Conservation (phyloP, 2,329 filamentous ascomycete species). For the Penicillium digitatum region DNA sequence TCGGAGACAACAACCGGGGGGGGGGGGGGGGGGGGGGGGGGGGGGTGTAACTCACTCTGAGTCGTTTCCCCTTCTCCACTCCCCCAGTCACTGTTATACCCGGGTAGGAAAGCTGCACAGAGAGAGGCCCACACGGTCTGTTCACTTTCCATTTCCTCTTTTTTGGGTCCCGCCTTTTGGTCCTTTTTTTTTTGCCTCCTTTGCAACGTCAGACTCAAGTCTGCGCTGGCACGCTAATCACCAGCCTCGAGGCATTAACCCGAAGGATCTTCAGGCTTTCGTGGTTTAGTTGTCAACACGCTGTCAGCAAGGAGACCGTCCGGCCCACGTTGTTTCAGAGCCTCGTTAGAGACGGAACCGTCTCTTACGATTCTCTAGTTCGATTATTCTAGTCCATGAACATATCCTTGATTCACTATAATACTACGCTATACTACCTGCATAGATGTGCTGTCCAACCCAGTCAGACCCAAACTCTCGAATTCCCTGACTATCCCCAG, state of each 20-base stretch:
- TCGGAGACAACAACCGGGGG: conserved; percentile 39
- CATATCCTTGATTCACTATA: neutral
- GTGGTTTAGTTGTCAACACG: conserved; percentile 4
- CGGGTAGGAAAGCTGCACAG: conserved; percentile 3
- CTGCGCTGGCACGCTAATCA: neutral
- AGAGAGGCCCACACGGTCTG: conserved; percentile 2
- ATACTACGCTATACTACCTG: conserved; percentile 4
- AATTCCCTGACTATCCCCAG: neutral
- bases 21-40: too few relatives aligned
- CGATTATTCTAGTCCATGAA: neutral
- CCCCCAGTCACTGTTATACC: conserved; percentile 8
- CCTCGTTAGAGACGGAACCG: neutral
- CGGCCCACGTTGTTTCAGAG: conserved; percentile 11
- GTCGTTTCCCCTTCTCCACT: conserved; percentile 1
- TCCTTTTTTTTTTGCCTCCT: neutral
- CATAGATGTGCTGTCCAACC: conserved; percentile 5
- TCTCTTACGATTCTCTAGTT: neutral
- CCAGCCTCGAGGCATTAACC: neutral
- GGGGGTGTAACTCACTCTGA: neutral
- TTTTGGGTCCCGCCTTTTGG: neutral
- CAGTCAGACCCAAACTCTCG: neutral
- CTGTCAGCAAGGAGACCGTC: conserved; percentile 7
- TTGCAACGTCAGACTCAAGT: neutral
- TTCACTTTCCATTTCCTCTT: neutral
- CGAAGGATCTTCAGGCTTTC: conserved; percentile 6